Base-by-base conservation (phyloP, 345 rosid species). In the Brassica incana region DNA sequence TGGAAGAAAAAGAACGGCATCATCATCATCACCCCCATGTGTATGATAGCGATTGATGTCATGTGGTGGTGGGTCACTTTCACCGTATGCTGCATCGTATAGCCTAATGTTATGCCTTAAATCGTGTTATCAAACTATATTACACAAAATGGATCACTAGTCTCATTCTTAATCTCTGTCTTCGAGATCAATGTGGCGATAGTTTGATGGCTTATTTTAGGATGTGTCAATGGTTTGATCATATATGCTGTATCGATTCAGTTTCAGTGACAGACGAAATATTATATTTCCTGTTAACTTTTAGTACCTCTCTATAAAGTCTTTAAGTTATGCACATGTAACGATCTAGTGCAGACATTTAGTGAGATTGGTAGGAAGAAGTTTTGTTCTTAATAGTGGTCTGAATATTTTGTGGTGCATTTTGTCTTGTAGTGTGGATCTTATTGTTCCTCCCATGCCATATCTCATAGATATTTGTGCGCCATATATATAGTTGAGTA, bases 21-120 rank as follows among this genome's bases (percentile, higher is more conserved):
- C 60, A 74, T 74, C 71, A 67, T 74, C 58, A 73, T 79, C 54
- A 67, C 38, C 52, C 73, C 66, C 82, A 79, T 79, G 82, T 79
- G 78, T 36, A 11, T 61, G 78, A 79, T 73, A 60, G 59, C 35
- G 78, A 79, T 74, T 68, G 16, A 68, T 50, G 71, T 69, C 75
- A 80, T 80, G 79, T 80, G 78, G 75, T 80, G 67, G 79, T 74
- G 79, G 78, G 71, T 36, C 83, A 25, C 66, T 74, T 68, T 79
- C 32, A 68, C 63, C 64, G 15, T 10, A 67, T 79, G 60, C 15
- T 29, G 32, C 59, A n/a, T 63, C 3, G 10, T 67, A 71, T 38
- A 60, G n/a, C 67, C 50, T 32, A 56, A 33, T 56, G 5, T 27
- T 27, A 20, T 71, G 25, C 23, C 59, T 59, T 63, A 9, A 32